A percentile compares a stretch with the other conserved stretches of the same genome.
These are phyloP conservation scores for Coniochaeta sp. DNA, from an alignment of 2,329 filamentous ascomycete species.

Conservation along the genomic window DNA sequence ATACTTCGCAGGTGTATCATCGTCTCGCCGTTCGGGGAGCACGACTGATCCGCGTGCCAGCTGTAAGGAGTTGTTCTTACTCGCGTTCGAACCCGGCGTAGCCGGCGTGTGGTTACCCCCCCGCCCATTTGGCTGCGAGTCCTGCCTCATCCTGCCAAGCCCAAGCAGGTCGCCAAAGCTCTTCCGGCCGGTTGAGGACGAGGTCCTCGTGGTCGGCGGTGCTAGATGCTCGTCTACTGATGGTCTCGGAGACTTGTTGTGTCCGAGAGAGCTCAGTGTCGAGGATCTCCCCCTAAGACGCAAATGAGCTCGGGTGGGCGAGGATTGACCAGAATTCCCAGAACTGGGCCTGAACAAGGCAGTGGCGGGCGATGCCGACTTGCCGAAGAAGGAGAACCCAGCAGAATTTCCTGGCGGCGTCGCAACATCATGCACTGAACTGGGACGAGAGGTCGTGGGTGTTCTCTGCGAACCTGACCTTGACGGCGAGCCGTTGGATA, in stretches of 20 bases:
- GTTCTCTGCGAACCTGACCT: slow-evolving; percentile 16
- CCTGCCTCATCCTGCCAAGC: slow-evolving; percentile 71
- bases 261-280: slow-evolving; percentile 76
- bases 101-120: slow-evolving; percentile 62
- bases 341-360: slow-evolving; percentile 42
- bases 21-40: slow-evolving; percentile 74
- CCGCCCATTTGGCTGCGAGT: slow-evolving; percentile 61
- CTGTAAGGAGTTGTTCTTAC: slow-evolving; percentile 79
- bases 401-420: slow-evolving; percentile 28
- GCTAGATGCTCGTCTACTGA: slow-evolving; percentile 65
- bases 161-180: slow-evolving; percentile 88
- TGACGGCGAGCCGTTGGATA: slow-evolving; percentile 8
- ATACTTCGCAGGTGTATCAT: slow-evolving; percentile 87
- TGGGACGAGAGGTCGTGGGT: slow-evolving; percentile 21
- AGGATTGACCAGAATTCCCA: slow-evolving; percentile 57
- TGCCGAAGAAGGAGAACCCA: slow-evolving; percentile 4
- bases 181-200: slow-evolving; percentile 83
- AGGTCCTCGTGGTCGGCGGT: slow-evolving; percentile 64
- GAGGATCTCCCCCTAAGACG: slow-evolving; percentile 73
- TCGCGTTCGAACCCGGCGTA: slow-evolving; percentile 62
- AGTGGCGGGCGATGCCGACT: slow-evolving; percentile 33
- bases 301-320: slow-evolving; percentile 51
- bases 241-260: slow-evolving; percentile 33
- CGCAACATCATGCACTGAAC: slow-evolving; percentile 16
- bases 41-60: slow-evolving; percentile 55